Evolutionary conservation across 768 basidiomycete species (phyloP), one percentile per base, ranked within the genome.

Genomic region (Termitomyces sp.): DNA sequence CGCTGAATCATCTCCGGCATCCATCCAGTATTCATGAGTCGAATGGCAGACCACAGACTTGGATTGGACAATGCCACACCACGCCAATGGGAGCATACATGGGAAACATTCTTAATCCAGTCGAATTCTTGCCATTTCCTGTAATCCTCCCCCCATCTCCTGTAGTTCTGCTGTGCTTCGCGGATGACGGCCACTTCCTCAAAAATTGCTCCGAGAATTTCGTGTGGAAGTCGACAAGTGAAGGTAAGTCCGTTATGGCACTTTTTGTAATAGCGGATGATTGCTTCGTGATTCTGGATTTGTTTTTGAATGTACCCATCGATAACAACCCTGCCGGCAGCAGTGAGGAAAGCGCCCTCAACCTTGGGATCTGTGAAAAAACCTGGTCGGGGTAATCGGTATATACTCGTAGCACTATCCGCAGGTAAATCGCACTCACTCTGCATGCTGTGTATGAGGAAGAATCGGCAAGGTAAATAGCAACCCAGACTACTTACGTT

Each of bases 71-170:
- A 38, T 1, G 58, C 54, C 33, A 48, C 46, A 9, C 17, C 38
- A 26, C 58, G 58, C 58, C 58, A 60, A 37, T 56, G 50, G 17
- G 49, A 48, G 14, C 58, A 59, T 28, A 56, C 50, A 50, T 60
- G 54, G 19, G 54, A 49, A 12, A 60, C 50, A 3, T 12, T 26
- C 3, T 51, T 38, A 4, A 60, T 42, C 58, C 54, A 60, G 12
- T 21, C 45, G 2, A 46, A 46, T 10, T 46, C 45, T 3, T 8
- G 15, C 45, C 45, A 46, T 10, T 46, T 30, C 9, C 28, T 15
- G 28, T 46, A 46, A 15, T 10, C 3, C 30, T 46, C 45, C 28
- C 17, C 28, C 45, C 45, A 30, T 30, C 45, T 46, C 45, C 17
- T 3, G 28, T 46, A 30, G 17, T 46, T 46, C 28, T 30, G 15